Conservation (phyloP, 768 basidiomycete species). For the Zangia roseola region DNA sequence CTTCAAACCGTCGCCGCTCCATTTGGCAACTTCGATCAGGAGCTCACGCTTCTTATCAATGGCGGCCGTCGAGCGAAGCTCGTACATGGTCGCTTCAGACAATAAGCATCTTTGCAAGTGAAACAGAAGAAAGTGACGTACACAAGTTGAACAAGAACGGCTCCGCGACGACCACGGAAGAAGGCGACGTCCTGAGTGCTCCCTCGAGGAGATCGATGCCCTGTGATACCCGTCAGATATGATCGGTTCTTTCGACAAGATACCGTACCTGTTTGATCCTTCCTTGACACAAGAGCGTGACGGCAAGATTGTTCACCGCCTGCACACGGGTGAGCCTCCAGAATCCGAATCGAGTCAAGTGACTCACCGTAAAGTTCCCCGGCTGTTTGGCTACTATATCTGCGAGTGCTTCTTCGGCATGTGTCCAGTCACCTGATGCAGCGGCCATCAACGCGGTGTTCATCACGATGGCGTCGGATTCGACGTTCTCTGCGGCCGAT, state of each 20-base stretch:
- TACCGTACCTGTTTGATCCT: slow-evolving; percentile 65
- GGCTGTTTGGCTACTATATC: slow-evolving; percentile 50
- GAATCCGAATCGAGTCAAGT: background rate
- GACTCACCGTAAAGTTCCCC: slow-evolving; percentile 56
- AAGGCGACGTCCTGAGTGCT: slow-evolving; percentile 62
- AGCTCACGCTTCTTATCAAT: slow-evolving; percentile 75
- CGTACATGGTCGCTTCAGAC: slow-evolving; percentile 69
- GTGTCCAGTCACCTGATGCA: slow-evolving; percentile 69
- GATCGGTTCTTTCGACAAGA: too few relatives aligned
- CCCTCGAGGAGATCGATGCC: slow-evolving; percentile 68
- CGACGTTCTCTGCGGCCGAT: slow-evolving; percentile 43
- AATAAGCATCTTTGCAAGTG: background rate
- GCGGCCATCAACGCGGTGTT: slow-evolving; percentile 65
- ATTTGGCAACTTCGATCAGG: slow-evolving; percentile 74
- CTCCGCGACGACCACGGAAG: slow-evolving; percentile 71
- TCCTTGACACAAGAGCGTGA: slow-evolving; percentile 69
- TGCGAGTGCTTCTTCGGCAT: slow-evolving; percentile 46
- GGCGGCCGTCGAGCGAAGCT: slow-evolving; percentile 70
- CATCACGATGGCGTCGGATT: slow-evolving; percentile 52
- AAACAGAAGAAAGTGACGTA: slow-evolving; percentile 34
- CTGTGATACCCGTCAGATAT: slow-evolving; percentile 38
- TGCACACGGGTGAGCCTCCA: background rate
- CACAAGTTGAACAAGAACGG: slow-evolving; percentile 86
- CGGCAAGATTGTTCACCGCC: slow-evolving; percentile 79
- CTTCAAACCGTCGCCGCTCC: slow-evolving; percentile 82